Percentiles rank a stretch among this genome's conserved stretches.
Evolutionary conservation across 768 basidiomycete species (phyloP).

Genomic region (Pholiota molesta): DNA sequence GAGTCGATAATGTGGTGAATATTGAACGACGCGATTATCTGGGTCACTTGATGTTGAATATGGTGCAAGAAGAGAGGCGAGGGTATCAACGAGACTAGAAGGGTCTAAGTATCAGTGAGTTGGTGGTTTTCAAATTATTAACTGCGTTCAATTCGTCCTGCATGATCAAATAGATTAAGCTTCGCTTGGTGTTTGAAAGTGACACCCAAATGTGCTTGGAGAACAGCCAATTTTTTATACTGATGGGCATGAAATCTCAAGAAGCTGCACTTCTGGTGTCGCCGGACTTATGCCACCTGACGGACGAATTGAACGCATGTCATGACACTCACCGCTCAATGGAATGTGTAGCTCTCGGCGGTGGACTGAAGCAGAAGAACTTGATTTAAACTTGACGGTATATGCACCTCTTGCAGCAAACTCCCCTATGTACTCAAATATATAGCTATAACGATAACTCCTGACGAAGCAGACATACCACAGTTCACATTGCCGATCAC

Average conservation of each 20-base stretch:
- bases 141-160: background rate
- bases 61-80: conserved; percentile 41
- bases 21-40: conserved; percentile 64
- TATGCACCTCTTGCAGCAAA: conserved; percentile 12
- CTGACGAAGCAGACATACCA: conserved; percentile 35
- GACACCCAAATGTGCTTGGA: no score
- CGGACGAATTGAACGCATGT: background rate
- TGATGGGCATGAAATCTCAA: no score
- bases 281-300: background rate
- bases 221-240: no score
- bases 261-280: no score
- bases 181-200: no score
- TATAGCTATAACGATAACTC: background rate
- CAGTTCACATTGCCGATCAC: conserved; percentile 28
- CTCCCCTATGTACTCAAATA: conserved; percentile 7
- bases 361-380: conserved; percentile 18
- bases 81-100: conserved; percentile 29
- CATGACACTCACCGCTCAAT: conserved; percentile 21
- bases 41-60: conserved; percentile 45
- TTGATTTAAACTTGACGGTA: conserved; percentile 8
- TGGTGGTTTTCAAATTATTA: background rate
- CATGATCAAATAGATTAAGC: background rate
- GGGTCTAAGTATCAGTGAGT: background rate
- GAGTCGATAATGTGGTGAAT: conserved; percentile 80
- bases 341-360: conserved; percentile 35